Percentiles rank a stretch among this genome's conserved stretches.
These are phyloP conservation scores for Delitschia confertaspora DNA, from an alignment of 495 filamentous ascomycete species.

Conservation along the genomic window DNA sequence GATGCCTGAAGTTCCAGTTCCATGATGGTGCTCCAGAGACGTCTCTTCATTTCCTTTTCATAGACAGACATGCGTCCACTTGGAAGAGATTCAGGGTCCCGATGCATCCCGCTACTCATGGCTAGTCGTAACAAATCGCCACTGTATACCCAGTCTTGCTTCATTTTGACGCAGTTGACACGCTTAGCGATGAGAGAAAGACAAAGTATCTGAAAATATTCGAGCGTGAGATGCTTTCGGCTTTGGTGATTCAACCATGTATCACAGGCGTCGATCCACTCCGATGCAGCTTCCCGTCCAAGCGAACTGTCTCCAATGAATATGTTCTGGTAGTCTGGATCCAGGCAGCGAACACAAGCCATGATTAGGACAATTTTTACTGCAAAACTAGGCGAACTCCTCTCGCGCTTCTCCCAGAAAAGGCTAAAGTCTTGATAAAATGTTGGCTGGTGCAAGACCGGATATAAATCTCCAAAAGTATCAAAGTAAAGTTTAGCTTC, in stretches of 20 bases:
- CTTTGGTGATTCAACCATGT: slow-evolving; percentile 35
- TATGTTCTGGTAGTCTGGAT: not conserved
- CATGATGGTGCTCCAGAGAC: slow-evolving; percentile 22
- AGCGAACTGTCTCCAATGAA: slow-evolving; percentile 38
- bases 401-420: slow-evolving; percentile 28
- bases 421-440: slow-evolving; percentile 17
- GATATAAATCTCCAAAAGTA: slow-evolving; percentile 13
- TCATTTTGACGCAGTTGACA: slow-evolving; percentile 22
- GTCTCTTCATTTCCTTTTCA: slow-evolving; percentile 21
- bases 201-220: slow-evolving; percentile 22
- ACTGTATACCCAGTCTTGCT: slow-evolving; percentile 23
- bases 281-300: slow-evolving; percentile 33
- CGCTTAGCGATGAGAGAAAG: slow-evolving; percentile 22
- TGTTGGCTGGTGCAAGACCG: slow-evolving; percentile 19
- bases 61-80: slow-evolving; percentile 12
- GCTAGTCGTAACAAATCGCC: slow-evolving; percentile 20
- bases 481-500: slow-evolving; percentile 12
- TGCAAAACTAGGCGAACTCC: slow-evolving; percentile 20
- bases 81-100: slow-evolving; percentile 11
- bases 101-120: slow-evolving; percentile 21
- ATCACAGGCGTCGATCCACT: slow-evolving; percentile 36
- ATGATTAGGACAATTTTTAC: slow-evolving; percentile 35
- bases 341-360: slow-evolving; percentile 21
- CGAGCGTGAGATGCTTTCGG: slow-evolving; percentile 32
- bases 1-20: slow-evolving; percentile 24